These are phyloP conservation scores for Rhodosporidiobolus odoratus DNA, from an alignment of 768 basidiomycete genomes.

Conservation along the genomic window DNA sequence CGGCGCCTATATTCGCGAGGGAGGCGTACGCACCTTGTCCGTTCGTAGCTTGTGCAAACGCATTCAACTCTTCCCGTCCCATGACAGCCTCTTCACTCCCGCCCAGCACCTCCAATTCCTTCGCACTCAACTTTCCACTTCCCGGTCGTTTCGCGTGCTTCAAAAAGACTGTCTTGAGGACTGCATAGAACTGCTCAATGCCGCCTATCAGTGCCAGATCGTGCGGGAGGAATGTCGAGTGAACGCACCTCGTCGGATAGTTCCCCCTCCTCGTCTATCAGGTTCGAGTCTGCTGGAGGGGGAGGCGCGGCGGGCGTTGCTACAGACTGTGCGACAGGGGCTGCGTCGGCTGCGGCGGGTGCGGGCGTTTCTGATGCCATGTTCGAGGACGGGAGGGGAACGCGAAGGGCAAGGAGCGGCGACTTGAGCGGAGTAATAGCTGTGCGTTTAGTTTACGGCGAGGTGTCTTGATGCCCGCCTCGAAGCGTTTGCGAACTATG, in stretches of 20 bases:
- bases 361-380: too few relatives aligned
- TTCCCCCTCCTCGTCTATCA: background rate
- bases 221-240: background rate
- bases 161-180: constrained; percentile 3
- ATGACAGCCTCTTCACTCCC: background rate
- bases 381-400: too few relatives aligned
- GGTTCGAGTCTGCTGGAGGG: background rate
- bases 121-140: background rate
- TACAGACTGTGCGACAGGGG: too few relatives aligned
- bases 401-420: too few relatives aligned
- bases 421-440: too few relatives aligned
- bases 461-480: too few relatives aligned
- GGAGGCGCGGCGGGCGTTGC: background rate
- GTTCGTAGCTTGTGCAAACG: constrained; percentile 22
- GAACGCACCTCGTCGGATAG: constrained; percentile 6
- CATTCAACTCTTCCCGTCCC: constrained; percentile 11
- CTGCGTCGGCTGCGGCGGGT: too few relatives aligned
- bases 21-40: constrained; percentile 13
- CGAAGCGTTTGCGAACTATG: too few relatives aligned
- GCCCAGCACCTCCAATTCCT: background rate
- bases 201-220: background rate
- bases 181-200: constrained; percentile 9
- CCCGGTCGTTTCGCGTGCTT: constrained; percentile 7
- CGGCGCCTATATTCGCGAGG: too few relatives aligned
- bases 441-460: too few relatives aligned